Conservation (phyloP, 192 early-diverging fungal species). For the Mortierella antarctica region DNA sequence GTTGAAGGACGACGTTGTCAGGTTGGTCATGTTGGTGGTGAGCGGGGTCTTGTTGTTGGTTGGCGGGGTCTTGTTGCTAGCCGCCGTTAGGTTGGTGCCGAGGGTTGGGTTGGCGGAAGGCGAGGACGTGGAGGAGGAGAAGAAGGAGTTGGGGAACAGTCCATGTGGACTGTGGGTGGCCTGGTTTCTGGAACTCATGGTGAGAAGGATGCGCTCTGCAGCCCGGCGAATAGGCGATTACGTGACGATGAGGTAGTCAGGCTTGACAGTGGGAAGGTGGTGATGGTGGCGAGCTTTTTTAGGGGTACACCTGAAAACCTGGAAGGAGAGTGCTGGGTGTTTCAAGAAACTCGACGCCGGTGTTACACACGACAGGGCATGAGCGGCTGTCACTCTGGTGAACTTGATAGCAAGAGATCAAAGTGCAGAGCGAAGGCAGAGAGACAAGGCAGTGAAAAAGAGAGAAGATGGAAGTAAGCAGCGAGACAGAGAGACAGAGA, state of each 20-base stretch:
- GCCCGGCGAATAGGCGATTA: neutral
- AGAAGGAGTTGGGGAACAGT: neutral
- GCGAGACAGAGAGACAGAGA: neutral
- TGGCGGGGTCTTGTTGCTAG: neutral
- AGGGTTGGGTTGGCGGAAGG: neutral
- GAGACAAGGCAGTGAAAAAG: neutral
- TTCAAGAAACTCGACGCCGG: no score
- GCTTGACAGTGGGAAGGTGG: no score
- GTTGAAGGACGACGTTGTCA: neutral
- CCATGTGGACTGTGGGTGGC: neutral
- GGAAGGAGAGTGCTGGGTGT: no score
- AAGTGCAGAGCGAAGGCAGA: neutral
- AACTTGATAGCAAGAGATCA: no score
- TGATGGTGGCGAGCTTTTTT: no score
- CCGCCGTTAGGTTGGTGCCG: no score
- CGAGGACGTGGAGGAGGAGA: neutral
- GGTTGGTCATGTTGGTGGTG: neutral
- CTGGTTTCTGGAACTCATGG: neutral
- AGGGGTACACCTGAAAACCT: no score
- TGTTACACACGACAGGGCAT: no score
- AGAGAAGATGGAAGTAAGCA: neutral
- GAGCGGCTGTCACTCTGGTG: no score
- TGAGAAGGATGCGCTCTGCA: neutral
- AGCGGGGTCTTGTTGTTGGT: neutral
- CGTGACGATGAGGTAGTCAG: no score